These are phyloP conservation scores for Fusarium succisae DNA, from an alignment of 2,329 filamentous ascomycete species.

Conservation along the genomic window DNA sequence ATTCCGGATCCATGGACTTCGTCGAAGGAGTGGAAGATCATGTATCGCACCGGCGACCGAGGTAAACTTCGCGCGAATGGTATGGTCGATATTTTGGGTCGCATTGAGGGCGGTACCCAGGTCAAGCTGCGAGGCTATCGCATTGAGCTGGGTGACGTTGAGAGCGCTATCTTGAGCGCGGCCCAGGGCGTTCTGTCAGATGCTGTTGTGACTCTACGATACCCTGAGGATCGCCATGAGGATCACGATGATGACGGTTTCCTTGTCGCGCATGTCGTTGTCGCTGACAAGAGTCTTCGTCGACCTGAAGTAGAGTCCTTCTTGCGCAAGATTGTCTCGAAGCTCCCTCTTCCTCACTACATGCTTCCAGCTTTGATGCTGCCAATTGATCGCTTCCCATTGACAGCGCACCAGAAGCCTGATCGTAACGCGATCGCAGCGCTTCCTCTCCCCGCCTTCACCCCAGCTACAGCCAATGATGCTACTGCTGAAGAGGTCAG, in stretches of 20 bases:
- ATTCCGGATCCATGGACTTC: slow-evolving; percentile 3
- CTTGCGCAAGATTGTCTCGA: not conserved
- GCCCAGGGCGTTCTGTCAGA: not conserved
- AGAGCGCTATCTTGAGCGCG: slow-evolving; percentile 1
- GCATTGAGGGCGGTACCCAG: slow-evolving; percentile 54
- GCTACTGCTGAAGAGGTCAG: not conserved
- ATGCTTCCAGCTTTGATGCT: not conserved
- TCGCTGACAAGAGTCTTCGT: not conserved
- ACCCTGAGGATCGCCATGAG: not conserved
- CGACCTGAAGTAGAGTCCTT: not conserved
- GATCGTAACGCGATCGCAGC: not conserved
- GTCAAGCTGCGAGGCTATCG: slow-evolving; percentile 57
- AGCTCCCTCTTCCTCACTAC: not conserved
- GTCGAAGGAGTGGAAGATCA: not conserved
- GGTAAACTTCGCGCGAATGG: slow-evolving; percentile 45
- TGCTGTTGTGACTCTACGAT: not conserved
- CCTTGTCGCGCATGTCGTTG: not conserved
- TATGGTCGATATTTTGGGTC: slow-evolving; percentile 47
- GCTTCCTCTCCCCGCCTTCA: not conserved
- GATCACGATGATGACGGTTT: not conserved
- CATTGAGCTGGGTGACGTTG: slow-evolving; percentile 57
- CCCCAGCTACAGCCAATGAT: rapidly evolving
- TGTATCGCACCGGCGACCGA: slow-evolving; percentile 30
- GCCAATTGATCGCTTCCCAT: not conserved
- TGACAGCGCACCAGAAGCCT: not conserved